Evolutionary conservation across 2,329 filamentous ascomycete genomes (phyloP).

Genomic region (Colletotrichum musicola): DNA sequence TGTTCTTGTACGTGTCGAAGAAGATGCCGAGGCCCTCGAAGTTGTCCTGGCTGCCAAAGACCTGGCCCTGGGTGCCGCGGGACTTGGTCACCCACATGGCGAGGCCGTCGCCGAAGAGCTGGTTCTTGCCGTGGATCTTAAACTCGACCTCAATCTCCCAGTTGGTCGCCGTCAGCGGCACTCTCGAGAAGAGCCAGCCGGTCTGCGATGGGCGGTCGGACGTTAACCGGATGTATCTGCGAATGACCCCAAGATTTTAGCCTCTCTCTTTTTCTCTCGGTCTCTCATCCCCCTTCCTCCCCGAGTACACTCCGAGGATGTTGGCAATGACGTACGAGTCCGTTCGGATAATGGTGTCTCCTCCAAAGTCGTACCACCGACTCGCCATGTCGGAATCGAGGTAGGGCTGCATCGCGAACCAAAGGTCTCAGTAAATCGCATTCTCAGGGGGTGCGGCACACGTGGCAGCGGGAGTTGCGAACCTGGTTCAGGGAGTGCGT

Average conservation of each 20-base stretch:
- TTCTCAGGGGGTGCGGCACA: conserved; percentile 8
- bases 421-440: conserved; percentile 36
- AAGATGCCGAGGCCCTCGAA: conserved; percentile 97
- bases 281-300: background rate
- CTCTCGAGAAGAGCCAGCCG: conserved; percentile 93
- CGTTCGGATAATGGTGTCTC: conserved; percentile 86
- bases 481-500: conserved; percentile 88
- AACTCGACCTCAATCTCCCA: conserved; percentile 99
- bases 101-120: conserved; percentile 95
- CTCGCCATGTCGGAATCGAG: conserved; percentile 98
- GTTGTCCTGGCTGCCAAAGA: conserved; percentile 88
- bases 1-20: conserved; percentile 99
- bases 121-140: conserved; percentile 89
- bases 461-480: conserved; percentile 20
- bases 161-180: conserved; percentile 96
- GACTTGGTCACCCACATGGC: conserved; percentile 98
- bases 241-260: conserved; percentile 42
- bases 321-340: conserved; percentile 67
- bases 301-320: background rate
- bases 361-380: conserved; percentile 99
- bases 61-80: conserved; percentile 81
- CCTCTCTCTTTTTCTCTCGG: background rate
- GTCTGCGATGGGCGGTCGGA: conserved; percentile 90
- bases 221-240: conserved; percentile 90
- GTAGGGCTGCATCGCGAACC: conserved; percentile 76